A percentile compares a stretch with the other conserved stretches of the same genome.
These are phyloP conservation scores for Bimuria novae-zelandiae DNA, from an alignment of 2,329 filamentous ascomycete species.

Conservation along the genomic window DNA sequence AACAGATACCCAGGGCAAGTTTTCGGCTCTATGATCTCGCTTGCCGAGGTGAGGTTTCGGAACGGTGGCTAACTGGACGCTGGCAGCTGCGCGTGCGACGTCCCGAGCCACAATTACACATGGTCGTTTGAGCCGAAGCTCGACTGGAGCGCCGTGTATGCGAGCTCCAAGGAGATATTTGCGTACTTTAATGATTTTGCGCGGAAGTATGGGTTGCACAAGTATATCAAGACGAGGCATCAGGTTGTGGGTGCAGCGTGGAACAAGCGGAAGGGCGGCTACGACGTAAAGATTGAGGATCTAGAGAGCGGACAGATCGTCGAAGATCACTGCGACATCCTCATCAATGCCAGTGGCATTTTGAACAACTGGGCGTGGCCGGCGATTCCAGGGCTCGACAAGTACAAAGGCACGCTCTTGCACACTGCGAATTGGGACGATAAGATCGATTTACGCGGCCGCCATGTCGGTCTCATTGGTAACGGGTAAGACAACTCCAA, in stretches of 20 bases:
- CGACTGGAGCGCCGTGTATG: slow-evolving; percentile 51
- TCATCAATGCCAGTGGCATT: slow-evolving; percentile 29
- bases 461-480: slow-evolving; percentile 59
- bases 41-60: neutral
- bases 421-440: slow-evolving; percentile 51
- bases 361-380: slow-evolving; percentile 49
- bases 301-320: slow-evolving; percentile 19
- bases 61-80: slow-evolving; percentile 14
- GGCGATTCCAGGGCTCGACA: slow-evolving; percentile 45
- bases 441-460: slow-evolving; percentile 44
- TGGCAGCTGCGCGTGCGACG: slow-evolving; percentile 53
- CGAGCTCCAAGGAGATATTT: slow-evolving; percentile 50
- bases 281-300: slow-evolving; percentile 23
- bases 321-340: slow-evolving; percentile 28
- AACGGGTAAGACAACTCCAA: slow-evolving; percentile 44
- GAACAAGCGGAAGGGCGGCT: slow-evolving; percentile 41
- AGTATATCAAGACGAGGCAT: slow-evolving; percentile 43
- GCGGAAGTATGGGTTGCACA: slow-evolving; percentile 45
- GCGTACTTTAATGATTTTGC: slow-evolving; percentile 50
- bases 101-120: slow-evolving; percentile 58
- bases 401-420: slow-evolving; percentile 52
- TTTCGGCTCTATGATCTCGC: neutral
- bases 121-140: slow-evolving; percentile 56
- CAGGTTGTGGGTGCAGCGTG: slow-evolving; percentile 44
- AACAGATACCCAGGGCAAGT: slow-evolving; percentile 52